A percentile compares a stretch with the other conserved stretches of the same genome.
phyloP scores from a whole-genome alignment of 2,329 filamentous ascomycete genomes.

The Penicillium rolfsii region DNA sequence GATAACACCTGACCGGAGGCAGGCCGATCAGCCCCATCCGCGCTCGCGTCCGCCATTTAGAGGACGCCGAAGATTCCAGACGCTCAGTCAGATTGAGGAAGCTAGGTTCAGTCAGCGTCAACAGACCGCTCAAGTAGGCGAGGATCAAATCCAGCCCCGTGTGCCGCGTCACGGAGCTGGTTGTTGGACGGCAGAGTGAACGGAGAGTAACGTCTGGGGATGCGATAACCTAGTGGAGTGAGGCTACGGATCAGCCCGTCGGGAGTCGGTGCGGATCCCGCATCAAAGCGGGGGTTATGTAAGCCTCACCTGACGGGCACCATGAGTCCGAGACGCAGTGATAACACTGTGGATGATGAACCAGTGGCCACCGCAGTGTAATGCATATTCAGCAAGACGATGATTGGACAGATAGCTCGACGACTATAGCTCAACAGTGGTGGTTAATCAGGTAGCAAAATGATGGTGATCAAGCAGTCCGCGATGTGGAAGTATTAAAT shows the following conservation, averaged over 20 bases:
- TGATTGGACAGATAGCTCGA: no score
- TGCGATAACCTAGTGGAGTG: slow-evolving; percentile 23
- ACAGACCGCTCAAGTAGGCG: slow-evolving; percentile 1
- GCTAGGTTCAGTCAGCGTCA: not conserved
- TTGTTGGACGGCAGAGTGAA: not conserved
- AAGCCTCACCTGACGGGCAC: not conserved
- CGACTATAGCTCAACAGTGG: no score
- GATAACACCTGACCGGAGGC: slow-evolving; percentile 29
- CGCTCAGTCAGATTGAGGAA: slow-evolving; percentile 3
- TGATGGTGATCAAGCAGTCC: no score
- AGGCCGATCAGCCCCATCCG: slow-evolving; percentile 30
- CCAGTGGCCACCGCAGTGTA: no score
- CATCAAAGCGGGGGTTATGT: slow-evolving; percentile 13
- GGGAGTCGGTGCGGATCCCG: slow-evolving; percentile 12
- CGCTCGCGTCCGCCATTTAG: slow-evolving; percentile 33
- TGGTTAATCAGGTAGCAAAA: no score
- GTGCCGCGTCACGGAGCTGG: not conserved
- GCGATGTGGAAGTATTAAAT: no score
- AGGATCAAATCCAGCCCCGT: not conserved
- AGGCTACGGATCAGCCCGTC: slow-evolving; percentile 20
- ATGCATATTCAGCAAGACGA: no score
- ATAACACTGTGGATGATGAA: no score
- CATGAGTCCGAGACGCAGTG: no score
- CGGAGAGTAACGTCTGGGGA: slow-evolving; percentile 18
- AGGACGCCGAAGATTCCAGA: slow-evolving; percentile 8